A percentile compares a stretch with the other conserved stretches of the same genome.
These are phyloP conservation scores for Saccharomycopsis fermentans DNA, from an alignment of 805 yeast genomes.

Conservation along the genomic window DNA sequence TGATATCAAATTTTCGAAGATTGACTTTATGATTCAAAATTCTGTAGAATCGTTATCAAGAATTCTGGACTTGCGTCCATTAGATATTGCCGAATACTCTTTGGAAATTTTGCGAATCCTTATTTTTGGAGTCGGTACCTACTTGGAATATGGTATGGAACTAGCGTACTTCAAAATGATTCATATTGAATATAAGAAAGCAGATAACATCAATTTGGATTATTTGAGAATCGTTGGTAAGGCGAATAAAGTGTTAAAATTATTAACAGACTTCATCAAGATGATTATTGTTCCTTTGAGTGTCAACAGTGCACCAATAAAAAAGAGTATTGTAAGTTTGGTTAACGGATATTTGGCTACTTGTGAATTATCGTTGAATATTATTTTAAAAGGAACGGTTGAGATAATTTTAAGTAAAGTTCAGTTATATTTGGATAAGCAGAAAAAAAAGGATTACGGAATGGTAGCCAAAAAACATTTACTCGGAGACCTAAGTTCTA, in stretches of 20 bases:
- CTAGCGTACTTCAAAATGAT: slow-evolving; percentile 43
- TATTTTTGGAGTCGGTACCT: slow-evolving; percentile 61
- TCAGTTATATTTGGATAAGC: slow-evolving; percentile 43
- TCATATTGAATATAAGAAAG: slow-evolving; percentile 28
- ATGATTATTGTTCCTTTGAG: slow-evolving; percentile 70
- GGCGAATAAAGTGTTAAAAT: slow-evolving; percentile 49
- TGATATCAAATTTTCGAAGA: slow-evolving; percentile 32
- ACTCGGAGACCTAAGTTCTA: background rate
- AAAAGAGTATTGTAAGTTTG: slow-evolving; percentile 48
- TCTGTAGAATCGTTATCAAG: slow-evolving; percentile 73
- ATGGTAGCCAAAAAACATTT: slow-evolving; percentile 23
- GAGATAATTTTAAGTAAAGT: slow-evolving; percentile 44
- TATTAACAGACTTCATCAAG: slow-evolving; percentile 64
- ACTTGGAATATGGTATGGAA: slow-evolving; percentile 68
- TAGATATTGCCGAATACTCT: slow-evolving; percentile 49
- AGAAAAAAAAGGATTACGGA: slow-evolving; percentile 64
- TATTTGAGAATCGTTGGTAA: slow-evolving; percentile 41
- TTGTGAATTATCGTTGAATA: slow-evolving; percentile 56
- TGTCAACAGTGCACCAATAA: slow-evolving; percentile 43
- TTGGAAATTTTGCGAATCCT: slow-evolving; percentile 58
- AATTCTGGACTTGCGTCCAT: slow-evolving; percentile 61
- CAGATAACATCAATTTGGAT: slow-evolving; percentile 31
- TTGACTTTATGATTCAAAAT: slow-evolving; percentile 57
- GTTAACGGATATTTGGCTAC: slow-evolving; percentile 51
- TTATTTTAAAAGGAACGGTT: slow-evolving; percentile 50